Base-by-base conservation (phyloP, 352 stramenopile genomes). In the Elongisporangium prolatum region DNA sequence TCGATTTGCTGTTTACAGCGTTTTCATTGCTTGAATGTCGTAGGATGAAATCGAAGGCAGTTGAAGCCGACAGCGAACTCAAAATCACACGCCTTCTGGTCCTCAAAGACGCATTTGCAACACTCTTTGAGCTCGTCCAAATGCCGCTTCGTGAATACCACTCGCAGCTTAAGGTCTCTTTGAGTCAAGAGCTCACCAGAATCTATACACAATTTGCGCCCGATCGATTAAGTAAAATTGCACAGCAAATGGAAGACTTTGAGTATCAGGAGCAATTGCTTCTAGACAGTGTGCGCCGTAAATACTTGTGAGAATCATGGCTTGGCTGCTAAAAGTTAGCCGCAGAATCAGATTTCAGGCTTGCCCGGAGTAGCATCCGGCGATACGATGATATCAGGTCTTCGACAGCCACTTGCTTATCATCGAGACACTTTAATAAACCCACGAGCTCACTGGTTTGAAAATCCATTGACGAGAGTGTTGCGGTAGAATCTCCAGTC, bases 161-260 rank as follows among this genome's bases (percentile, higher is more conserved):
- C 38, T 34, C 62, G 0, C 34, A 55, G 2, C 56, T 71, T 20
- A 74, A 66, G 34, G 37, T 44, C 10, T 4, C 50, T 6, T 57
- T 74, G 9, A 57, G 69, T 16, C 44, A 56, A 11, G 61, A 80
- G 5, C 54, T 92, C 7, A 50, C 61, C 17, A 44, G 49, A 3
- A 62, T 90, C 9, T 92, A 89, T 49, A 57, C 70, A 3, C 28
- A 61, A 11, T 66, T 69, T 22, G 80, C 80, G 6, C 78, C 83
- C 1, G 83, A 92, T 4, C 69, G 77, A 0, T 11, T 89, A 10
- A 24, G 49, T 1, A 90, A 92, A 54, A 68, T 89, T 7, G 44
- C 60, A 4, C 22, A n/a, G 8, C 78, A 89, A 56, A 57, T 92
- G 44, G 48, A 68, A 1, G 71, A 78, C 3, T 88, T 82, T 59